Base-by-base conservation (phyloP, 805 yeast genomes). In the Candida pini region DNA sequence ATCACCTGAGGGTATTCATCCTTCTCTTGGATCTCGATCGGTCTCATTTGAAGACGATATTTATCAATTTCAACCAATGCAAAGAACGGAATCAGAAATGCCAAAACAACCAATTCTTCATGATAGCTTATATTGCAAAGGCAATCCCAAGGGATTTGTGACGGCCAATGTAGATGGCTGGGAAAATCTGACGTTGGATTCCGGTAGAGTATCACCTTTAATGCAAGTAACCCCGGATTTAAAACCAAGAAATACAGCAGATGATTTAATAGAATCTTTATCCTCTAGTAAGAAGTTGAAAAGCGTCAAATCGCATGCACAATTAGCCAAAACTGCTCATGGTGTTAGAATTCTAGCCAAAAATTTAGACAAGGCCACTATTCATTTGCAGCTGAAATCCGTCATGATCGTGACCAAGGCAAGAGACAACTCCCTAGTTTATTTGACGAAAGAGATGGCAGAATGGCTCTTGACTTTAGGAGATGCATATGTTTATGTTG, bases 391-490 rank as follows among this genome's bases (percentile, higher is more conserved):
- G 36, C 78, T 83, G 14, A 70, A 71, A 29, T 76, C 84, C 13
- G 75, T 87, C 14, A 70, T 87, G 76, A 75, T 87, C 10, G 88
- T 88, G 14, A 87, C 96, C n/a, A 87, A 87, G 56, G 92, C 94
- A 1, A 69, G 94, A 35, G 96, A 88, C 54, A 79, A 82, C 47
- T 78, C 87, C 6, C 62, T 88, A 34, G 76, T 83, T 6, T 78
- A 75, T 49, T 62, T 86, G 30, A 84, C 96, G 0, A 67, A 90
- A 38, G 92, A 84, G 49, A 64, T 88, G 44, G 79, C 86, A 1
- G 86, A 77, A 48, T 88, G 92, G 90, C 57, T 87, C 19, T 54
- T 87, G 26, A 44, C 58, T 12, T 45, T 60, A 17, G 55, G 59
- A 20, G 36, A 40, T 2, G 40, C 53, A 4, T 26, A 20, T 9